Conservation (phyloP, 345 rosid species). For the rapeseed (Brassica napus) region DNA sequence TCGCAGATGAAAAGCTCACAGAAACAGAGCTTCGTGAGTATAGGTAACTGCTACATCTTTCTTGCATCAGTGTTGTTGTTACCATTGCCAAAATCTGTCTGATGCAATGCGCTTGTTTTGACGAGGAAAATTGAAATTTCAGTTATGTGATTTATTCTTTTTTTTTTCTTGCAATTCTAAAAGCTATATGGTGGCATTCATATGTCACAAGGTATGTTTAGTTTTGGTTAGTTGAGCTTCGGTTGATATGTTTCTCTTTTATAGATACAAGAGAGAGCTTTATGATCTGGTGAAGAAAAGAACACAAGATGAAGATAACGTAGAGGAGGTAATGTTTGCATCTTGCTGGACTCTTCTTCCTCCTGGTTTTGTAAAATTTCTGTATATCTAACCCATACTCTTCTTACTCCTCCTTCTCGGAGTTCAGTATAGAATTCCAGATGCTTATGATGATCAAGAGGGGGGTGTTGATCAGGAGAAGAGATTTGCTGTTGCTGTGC, state of each 20-base stretch:
- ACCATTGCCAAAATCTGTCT: neutral
- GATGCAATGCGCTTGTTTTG: conserved; percentile 4
- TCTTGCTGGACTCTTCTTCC: conserved; percentile 23
- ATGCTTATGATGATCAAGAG: conserved; percentile 93
- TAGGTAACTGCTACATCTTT: conserved; percentile 49
- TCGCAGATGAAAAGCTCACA: conserved; percentile 70
- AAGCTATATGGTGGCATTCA: conserved; percentile 3
- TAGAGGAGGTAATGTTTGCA: conserved; percentile 59
- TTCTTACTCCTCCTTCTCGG: conserved; percentile 18
- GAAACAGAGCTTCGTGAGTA: conserved; percentile 65
- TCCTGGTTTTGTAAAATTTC: neutral
- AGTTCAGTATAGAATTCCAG: conserved; percentile 89
- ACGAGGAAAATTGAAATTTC: neutral
- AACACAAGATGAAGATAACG: conserved; percentile 64
- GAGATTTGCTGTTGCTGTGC: conserved; percentile 89
- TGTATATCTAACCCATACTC: conserved; percentile 24
- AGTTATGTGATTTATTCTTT: neutral
- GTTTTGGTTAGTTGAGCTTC: conserved; percentile 14
- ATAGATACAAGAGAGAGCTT: conserved; percentile 79
- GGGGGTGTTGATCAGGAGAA: conserved; percentile 88
- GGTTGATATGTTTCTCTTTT: conserved; percentile 26
- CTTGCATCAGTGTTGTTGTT: conserved; percentile 19
- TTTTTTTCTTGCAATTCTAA: neutral
- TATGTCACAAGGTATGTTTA: conserved; percentile 3
- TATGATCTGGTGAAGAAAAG: conserved; percentile 84